Evolutionary conservation across 805 yeast genomes (phyloP), one percentile per base, ranked within the genome.

Genomic region (Zygotorulaspora sp.): DNA sequence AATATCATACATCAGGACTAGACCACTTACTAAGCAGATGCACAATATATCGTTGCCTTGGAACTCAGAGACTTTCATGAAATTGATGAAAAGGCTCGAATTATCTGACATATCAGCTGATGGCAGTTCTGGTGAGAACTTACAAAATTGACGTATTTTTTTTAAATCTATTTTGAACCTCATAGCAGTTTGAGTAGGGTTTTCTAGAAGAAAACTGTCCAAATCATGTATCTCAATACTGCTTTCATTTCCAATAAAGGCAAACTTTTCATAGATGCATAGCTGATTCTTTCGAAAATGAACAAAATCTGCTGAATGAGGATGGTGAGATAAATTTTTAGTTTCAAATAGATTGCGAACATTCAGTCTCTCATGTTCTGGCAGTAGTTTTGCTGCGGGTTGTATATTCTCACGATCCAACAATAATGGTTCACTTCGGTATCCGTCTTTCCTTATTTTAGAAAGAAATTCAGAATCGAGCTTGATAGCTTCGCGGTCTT

Each of bases 1-100:
- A 2, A 68, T 40, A 35, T 65, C 54, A 49, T 49, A 66, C 0
- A 80, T 41, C 32, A 72, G 41, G 0, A 69, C 64, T 5, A 71
- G 48, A 0, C 86, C 86, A 53, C 76, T 77, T 50, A 80, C 86
- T 11, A 66, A 47, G 31, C 80, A 75, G 3, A 66, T 67, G 1
- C 65, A 69, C 5, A 83, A 40, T 0, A 73, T 70, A 37, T 71
- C 74, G 12, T 52, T 49, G 1, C 59, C 66, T 15, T 58, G 44
- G 41, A 77, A 66, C 15, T 38, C 46, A 0, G 57, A 60, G 6
- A 64, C 45, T 36, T 67, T 73, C 29, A 80, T 35, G 46, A 54
- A 71, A 46, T 81, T 81, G 15, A 80, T 28, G 66, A 0, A 78
- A 66, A 52, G 76, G 81, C 1, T 30, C 13, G 31, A 21, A n/a